Conservation (phyloP, 2,329 filamentous ascomycete genomes). For the Fusarium foetens region DNA sequence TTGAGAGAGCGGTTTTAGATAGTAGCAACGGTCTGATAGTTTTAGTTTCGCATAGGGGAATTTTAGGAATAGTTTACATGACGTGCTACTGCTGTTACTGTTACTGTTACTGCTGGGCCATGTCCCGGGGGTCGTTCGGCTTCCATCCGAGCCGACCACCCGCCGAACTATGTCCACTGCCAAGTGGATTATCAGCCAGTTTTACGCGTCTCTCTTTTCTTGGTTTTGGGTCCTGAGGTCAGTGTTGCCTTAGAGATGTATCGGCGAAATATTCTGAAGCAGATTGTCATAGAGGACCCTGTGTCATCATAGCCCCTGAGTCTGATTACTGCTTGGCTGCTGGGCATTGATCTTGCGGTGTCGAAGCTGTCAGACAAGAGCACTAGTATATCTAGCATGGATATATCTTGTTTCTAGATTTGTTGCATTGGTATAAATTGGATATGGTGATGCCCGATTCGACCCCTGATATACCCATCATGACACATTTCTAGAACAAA, state of each 20-base stretch:
- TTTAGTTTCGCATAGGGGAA: constrained; percentile 15
- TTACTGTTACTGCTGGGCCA: not conserved
- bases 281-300: not conserved
- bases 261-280: not conserved
- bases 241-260: constrained; percentile 5
- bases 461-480: not conserved
- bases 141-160: constrained; percentile 39
- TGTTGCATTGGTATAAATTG: not conserved
- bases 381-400: not conserved
- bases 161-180: constrained; percentile 33
- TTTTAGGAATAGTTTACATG: constrained; percentile 25
- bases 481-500: not conserved
- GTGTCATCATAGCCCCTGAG: not conserved
- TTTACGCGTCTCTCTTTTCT: constrained; percentile 15
- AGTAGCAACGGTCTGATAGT: not conserved
- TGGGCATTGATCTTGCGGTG: not conserved
- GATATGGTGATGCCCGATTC: constrained; percentile 24
- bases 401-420: not conserved
- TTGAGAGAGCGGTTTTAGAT: not conserved
- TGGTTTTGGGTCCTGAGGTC: not conserved
- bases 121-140: constrained; percentile 36
- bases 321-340: not conserved
- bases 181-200: constrained; percentile 24
- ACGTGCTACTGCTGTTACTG: constrained; percentile 35
- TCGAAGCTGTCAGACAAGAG: not conserved